These are phyloP conservation scores for Saccharomycopsis oosterbeekiorum DNA, from an alignment of 805 yeast genomes.

Conservation along the genomic window DNA sequence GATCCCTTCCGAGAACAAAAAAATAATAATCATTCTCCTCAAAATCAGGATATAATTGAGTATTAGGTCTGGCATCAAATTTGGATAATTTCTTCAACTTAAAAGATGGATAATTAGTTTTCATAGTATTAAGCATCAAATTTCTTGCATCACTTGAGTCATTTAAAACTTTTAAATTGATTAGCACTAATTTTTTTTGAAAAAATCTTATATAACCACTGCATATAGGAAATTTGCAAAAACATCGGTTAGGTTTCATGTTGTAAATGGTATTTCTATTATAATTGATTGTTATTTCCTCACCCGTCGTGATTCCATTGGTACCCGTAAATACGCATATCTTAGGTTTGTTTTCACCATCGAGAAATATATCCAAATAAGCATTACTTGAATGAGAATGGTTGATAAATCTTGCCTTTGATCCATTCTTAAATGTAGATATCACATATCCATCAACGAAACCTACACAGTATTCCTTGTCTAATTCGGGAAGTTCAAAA, in stretches of 20 bases:
- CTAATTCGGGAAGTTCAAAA: slow-evolving; percentile 26
- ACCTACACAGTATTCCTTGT: slow-evolving; percentile 33
- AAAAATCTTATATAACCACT: slow-evolving; percentile 31
- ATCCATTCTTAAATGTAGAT: slow-evolving; percentile 36
- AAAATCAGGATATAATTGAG: not conserved
- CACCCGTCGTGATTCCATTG: slow-evolving; percentile 29
- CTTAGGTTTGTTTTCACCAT: slow-evolving; percentile 28
- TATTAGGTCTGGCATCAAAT: slow-evolving; percentile 1
- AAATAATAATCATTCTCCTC: slow-evolving; percentile 5
- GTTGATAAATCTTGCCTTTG: slow-evolving; percentile 40
- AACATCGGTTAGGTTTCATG: slow-evolving; percentile 35
- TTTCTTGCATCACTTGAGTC: not conserved
- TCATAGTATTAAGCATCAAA: not conserved
- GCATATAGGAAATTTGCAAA: slow-evolving; percentile 34
- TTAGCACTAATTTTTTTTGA: slow-evolving; percentile 4
- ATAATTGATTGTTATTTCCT: slow-evolving; percentile 40
- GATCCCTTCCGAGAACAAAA: slow-evolving; percentile 5
- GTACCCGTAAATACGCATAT: slow-evolving; percentile 37
- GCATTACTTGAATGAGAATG: slow-evolving; percentile 41
- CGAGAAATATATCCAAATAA: slow-evolving; percentile 40
- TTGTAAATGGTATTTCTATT: slow-evolving; percentile 37
- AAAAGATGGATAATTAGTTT: not conserved
- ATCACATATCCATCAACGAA: slow-evolving; percentile 34
- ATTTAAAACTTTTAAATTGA: slow-evolving; percentile 4
- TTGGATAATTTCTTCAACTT: slow-evolving; percentile 5